Conservation (phyloP, 2,329 filamentous ascomycete species). For the Aureobasidium pullulans region DNA sequence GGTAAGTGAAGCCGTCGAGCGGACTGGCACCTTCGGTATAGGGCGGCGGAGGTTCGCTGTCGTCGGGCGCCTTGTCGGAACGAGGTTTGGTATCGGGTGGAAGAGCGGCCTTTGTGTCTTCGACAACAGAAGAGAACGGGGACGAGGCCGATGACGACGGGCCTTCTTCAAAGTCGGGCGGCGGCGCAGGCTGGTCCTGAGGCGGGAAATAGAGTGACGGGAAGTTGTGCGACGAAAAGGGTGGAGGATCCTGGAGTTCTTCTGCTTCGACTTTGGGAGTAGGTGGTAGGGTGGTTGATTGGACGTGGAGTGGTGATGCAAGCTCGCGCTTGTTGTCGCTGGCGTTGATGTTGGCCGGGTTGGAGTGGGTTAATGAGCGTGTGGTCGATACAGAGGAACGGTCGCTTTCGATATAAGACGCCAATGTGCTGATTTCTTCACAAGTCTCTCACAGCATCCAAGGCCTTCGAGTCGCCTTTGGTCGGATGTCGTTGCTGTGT, state of each 20-base stretch:
- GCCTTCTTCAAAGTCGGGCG: conserved; percentile 39
- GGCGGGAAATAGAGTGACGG: conserved; percentile 50
- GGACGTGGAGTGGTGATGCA: conserved; percentile 7
- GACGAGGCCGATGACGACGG: conserved; percentile 40
- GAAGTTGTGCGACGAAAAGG: conserved; percentile 59
- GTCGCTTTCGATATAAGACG: conserved; percentile 15
- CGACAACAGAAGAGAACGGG: conserved; percentile 36
- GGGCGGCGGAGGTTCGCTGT: conserved; percentile 88
- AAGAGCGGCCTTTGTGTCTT: conserved; percentile 78
- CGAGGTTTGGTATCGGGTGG: conserved; percentile 68
- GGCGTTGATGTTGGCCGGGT: not conserved
- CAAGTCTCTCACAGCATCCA: not conserved
- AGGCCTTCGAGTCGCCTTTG: not conserved
- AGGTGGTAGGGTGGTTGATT: not conserved
- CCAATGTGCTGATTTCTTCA: conserved; percentile 12
- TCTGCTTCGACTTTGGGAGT: conserved; percentile 31
- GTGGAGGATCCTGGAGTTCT: conserved; percentile 49
- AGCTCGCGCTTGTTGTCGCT: conserved; percentile 11
- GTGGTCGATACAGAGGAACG: conserved; percentile 17
- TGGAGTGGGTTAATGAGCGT: conserved; percentile 16
- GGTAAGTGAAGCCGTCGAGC: conserved; percentile 84
- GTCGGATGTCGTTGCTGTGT: not conserved
- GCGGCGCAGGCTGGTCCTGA: conserved; percentile 30
- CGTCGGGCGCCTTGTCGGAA: conserved; percentile 64
- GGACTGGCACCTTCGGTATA: conserved; percentile 94